Evolutionary conservation across 345 rosid species (phyloP).

Genomic region (Geranium brycei): DNA sequence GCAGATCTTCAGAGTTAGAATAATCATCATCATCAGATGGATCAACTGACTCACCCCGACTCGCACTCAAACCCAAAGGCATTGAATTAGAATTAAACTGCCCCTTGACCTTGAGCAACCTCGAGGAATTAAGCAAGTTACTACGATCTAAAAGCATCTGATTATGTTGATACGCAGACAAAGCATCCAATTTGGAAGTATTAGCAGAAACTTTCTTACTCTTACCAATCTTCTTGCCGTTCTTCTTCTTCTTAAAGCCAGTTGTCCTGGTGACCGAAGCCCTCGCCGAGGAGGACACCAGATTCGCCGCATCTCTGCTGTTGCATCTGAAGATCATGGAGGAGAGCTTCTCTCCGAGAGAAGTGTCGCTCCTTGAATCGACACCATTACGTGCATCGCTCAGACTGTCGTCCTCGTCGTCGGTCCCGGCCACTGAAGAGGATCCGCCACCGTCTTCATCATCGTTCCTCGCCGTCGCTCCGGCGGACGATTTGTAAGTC

Average conservation of each 20-base stretch:
- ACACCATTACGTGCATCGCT: constrained; percentile 59
- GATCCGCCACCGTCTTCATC: constrained; percentile 23
- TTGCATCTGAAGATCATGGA: constrained; percentile 43
- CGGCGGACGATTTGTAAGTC: constrained; percentile 41
- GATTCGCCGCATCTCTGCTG: constrained; percentile 54
- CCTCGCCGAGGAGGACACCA: constrained; percentile 21
- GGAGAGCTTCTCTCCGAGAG: constrained; percentile 31
- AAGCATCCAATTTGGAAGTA: constrained; percentile 25
- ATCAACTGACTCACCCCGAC: constrained; percentile 35
- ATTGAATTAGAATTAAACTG: constrained; percentile 6
- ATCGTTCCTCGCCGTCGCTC: constrained; percentile 21
- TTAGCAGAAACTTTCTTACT: neutral
- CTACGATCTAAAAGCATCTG: constrained; percentile 9
- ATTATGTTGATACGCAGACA: constrained; percentile 38
- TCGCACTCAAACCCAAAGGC: constrained; percentile 21
- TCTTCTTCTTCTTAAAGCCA: constrained; percentile 35
- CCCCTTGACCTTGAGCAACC: constrained; percentile 28
- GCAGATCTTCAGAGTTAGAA: constrained; percentile 44
- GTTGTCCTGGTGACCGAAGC: constrained; percentile 29
- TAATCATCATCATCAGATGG: constrained; percentile 64
- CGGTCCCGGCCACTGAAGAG: constrained; percentile 32
- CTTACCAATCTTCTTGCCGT: constrained; percentile 23
- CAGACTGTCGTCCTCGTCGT: constrained; percentile 50
- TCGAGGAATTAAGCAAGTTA: constrained; percentile 12
- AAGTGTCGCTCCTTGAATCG: constrained; percentile 44